phyloP scores from a whole-genome alignment of 768 basidiomycete genomes.

The Collybia sp. region DNA sequence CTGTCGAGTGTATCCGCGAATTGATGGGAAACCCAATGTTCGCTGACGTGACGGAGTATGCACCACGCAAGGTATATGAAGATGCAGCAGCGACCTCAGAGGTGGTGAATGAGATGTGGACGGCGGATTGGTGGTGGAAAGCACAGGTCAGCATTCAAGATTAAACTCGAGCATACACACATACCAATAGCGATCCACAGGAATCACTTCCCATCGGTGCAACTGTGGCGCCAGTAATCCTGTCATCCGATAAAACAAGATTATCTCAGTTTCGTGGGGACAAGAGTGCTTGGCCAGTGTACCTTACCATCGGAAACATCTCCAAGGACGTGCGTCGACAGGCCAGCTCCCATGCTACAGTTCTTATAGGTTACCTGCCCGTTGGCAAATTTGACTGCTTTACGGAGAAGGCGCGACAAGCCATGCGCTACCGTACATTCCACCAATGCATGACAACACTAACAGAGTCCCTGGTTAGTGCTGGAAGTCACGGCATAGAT shows the following conservation, averaged over 20 bases:
- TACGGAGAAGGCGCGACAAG: constrained; percentile 5
- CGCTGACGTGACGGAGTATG: constrained; percentile 15
- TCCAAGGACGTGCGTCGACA: no score
- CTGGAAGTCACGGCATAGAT: constrained; percentile 25
- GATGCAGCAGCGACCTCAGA: constrained; percentile 11
- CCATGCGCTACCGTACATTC: constrained; percentile 21
- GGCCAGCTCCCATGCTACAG: constrained; percentile 16
- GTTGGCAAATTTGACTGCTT: constrained; percentile 22
- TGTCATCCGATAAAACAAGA: constrained; percentile 16
- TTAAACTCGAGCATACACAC: neutral
- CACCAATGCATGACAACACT: constrained; percentile 25
- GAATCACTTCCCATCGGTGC: constrained; percentile 6
- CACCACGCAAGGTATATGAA: constrained; percentile 17
- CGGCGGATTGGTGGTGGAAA: no score
- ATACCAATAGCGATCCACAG: neutral
- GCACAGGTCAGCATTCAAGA: constrained; percentile 23
- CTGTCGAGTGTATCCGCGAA: constrained; percentile 17
- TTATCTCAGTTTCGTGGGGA: constrained; percentile 23
- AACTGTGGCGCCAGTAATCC: constrained; percentile 22
- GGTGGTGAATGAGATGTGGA: constrained; percentile 3
- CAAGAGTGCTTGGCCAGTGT: constrained; percentile 30
- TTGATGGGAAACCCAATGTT: constrained; percentile 25
- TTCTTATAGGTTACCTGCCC: constrained; percentile 29
- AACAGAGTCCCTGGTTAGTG: constrained; percentile 20
- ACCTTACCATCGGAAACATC: constrained; percentile 30